phyloP scores from a whole-genome alignment of 345 rosid species.

The Pelargonium nanum region DNA sequence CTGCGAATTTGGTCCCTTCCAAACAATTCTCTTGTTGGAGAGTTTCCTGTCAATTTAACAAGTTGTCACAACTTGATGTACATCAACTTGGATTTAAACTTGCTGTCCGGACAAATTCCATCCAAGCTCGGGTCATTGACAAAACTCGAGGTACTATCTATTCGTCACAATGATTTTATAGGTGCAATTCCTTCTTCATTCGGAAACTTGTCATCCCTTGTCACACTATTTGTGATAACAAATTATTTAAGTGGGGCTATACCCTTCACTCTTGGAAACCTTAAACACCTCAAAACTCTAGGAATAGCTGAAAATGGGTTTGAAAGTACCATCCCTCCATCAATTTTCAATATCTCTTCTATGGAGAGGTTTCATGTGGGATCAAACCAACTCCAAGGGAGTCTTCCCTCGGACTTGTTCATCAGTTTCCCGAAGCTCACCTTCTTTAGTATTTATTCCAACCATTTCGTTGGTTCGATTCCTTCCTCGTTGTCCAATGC shows the following conservation, averaged over 20 bases:
- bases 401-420: background rate
- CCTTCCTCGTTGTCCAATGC: background rate
- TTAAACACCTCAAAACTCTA: background rate
- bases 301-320: slow-evolving; percentile 2
- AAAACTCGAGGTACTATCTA: background rate
- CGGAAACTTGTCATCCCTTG: slow-evolving; percentile 5
- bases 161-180: background rate
- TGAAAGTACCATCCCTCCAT: slow-evolving; percentile 15
- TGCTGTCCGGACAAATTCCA: slow-evolving; percentile 3
- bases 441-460: background rate
- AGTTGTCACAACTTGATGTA: background rate
- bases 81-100: background rate
- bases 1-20: accelerated
- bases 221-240: accelerated
- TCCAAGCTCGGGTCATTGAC: background rate
- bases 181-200: slow-evolving; percentile 3
- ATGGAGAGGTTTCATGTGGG: background rate
- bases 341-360: slow-evolving; percentile 17
- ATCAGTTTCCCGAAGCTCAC: background rate
- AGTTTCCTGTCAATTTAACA: background rate
- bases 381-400: background rate
- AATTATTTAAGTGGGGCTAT: slow-evolving; percentile 10
- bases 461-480: slow-evolving; percentile 4
- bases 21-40: background rate
- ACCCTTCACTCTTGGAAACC: slow-evolving; percentile 12